Conservation (phyloP, 2,329 filamentous ascomycete genomes). For the Monosporascus sp. region DNA sequence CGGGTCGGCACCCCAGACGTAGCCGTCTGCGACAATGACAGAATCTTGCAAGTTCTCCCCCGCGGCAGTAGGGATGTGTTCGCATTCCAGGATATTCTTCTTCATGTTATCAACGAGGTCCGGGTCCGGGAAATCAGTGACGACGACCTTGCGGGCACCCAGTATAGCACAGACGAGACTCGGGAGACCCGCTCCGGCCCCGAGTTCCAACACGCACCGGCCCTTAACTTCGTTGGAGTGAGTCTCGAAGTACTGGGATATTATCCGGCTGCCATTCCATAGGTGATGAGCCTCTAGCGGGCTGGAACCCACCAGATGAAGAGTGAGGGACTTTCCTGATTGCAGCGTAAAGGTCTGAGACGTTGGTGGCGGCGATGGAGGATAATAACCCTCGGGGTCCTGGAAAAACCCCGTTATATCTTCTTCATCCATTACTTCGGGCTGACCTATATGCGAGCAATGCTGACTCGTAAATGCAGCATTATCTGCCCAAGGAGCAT, state of each 20-base stretch:
- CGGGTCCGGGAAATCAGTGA: conserved; percentile 83
- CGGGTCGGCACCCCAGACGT: conserved; percentile 73
- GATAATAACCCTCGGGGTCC: conserved; percentile 76
- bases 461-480: neutral
- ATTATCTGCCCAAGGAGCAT: too few relatives aligned
- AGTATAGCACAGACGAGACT: conserved; percentile 70
- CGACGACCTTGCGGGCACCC: conserved; percentile 65
- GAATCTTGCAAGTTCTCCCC: conserved; percentile 20
- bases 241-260: conserved; percentile 72
- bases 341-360: conserved; percentile 65
- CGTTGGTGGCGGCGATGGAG: conserved; percentile 70
- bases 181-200: conserved; percentile 80
- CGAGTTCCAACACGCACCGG: conserved; percentile 78
- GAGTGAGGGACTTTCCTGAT: conserved; percentile 57
- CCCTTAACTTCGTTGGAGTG: conserved; percentile 56
- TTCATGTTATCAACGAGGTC: conserved; percentile 77
- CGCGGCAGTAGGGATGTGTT: conserved; percentile 26
- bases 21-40: conserved; percentile 59
- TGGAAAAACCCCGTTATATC: conserved; percentile 54
- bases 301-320: conserved; percentile 80
- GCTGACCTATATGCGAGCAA: neutral
- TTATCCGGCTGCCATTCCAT: conserved; percentile 82
- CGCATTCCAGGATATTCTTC: conserved; percentile 63
- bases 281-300: conserved; percentile 85
- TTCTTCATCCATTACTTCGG: conserved; percentile 11